phyloP scores from a whole-genome alignment of 305 asterid species.

The Ilex paraguariensis region DNA sequence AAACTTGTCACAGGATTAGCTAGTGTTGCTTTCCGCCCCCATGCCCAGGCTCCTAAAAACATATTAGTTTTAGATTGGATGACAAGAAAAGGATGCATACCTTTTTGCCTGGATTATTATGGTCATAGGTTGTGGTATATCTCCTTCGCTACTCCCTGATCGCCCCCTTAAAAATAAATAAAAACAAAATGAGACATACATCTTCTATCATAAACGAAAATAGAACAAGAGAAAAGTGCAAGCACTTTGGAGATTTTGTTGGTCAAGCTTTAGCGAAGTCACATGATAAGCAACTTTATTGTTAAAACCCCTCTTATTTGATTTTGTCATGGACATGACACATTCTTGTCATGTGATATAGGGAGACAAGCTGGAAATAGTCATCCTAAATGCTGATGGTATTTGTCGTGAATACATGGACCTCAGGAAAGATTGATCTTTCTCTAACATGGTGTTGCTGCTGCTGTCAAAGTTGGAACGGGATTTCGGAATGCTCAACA shows the following conservation, averaged over 20 bases:
- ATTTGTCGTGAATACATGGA: constrained; percentile 70
- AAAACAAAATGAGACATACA: background rate
- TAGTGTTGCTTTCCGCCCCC: background rate
- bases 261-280: too few relatives aligned
- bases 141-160: background rate
- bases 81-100: background rate
- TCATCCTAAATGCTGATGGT: constrained; percentile 59
- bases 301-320: too few relatives aligned
- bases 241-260: too few relatives aligned
- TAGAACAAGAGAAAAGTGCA: too few relatives aligned
- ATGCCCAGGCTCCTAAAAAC: background rate
- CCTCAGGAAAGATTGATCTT: constrained; percentile 74
- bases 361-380: constrained; percentile 94
- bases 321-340: too few relatives aligned
- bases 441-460: background rate
- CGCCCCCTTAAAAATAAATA: too few relatives aligned
- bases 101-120: background rate
- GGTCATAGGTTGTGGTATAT: background rate
- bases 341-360: constrained; percentile 19
- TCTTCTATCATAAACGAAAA: too few relatives aligned
- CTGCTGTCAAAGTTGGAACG: background rate
- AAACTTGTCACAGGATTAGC: background rate
- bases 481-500: background rate
- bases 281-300: too few relatives aligned
- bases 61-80: background rate